A percentile compares a stretch with the other conserved stretches of the same genome.
Conservation (phyloP, 2,329 filamentous ascomycete genomes). For the Bipolaris cookei region DNA sequence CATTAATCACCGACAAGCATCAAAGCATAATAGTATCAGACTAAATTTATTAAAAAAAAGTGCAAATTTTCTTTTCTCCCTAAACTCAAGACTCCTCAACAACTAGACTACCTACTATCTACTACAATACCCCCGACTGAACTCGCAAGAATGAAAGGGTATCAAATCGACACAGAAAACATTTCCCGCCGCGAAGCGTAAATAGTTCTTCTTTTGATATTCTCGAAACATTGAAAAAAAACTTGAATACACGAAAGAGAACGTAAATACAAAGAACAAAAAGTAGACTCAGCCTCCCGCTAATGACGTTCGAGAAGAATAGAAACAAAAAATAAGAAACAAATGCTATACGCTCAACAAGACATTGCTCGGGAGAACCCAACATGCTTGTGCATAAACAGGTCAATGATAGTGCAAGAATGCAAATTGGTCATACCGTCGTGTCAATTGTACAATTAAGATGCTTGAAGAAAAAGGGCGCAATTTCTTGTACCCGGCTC, state of each 20-base stretch:
- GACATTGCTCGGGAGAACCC: slow-evolving; percentile 8
- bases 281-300: neutral
- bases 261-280: neutral
- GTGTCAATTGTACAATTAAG: slow-evolving; percentile 29
- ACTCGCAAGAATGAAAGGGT: neutral
- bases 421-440: slow-evolving; percentile 38
- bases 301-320: slow-evolving; percentile 1
- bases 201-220: slow-evolving; percentile 1
- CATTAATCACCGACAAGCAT: too few species aligned
- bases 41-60: too few species aligned
- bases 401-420: slow-evolving; percentile 30
- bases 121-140: too few species aligned
- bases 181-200: slow-evolving; percentile 11
- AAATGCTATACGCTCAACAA: slow-evolving; percentile 30
- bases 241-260: neutral
- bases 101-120: too few species aligned
- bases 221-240: neutral
- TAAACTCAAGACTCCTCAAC: neutral
- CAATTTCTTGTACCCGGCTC: neutral
- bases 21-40: too few species aligned
- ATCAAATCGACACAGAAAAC: slow-evolving; percentile 1
- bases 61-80: neutral
- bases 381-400: neutral
- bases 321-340: neutral
- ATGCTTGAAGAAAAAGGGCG: neutral